Percentiles rank a stretch among this genome's conserved stretches.
Conservation (phyloP, 2,329 filamentous ascomycete species). For the Lachnellula suecica region DNA sequence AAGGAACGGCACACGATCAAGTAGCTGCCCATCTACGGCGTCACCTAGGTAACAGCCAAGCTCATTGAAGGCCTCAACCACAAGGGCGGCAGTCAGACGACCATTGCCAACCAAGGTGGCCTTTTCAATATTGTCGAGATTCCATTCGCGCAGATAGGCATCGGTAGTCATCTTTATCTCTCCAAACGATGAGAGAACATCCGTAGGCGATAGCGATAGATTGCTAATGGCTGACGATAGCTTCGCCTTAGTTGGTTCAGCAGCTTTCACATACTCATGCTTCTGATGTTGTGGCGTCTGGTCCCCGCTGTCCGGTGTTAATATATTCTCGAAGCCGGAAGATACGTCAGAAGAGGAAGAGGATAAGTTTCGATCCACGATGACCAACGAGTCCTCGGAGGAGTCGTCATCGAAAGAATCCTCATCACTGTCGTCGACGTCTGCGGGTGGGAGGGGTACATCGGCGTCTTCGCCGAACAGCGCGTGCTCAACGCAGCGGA, state of each 20-base stretch:
- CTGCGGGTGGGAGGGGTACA: neutral
- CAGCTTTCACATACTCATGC: neutral
- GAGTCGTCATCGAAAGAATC: neutral
- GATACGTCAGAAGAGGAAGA: neutral
- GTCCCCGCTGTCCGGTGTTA: neutral
- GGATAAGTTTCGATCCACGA: neutral
- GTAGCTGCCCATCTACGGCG: slow-evolving; percentile 19
- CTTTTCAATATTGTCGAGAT: neutral
- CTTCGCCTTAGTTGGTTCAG: neutral
- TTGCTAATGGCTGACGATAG: neutral
- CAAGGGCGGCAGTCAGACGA: slow-evolving; percentile 31
- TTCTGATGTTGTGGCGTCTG: neutral
- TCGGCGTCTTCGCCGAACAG: no score
- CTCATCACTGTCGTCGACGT: neutral
- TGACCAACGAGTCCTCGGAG: neutral
- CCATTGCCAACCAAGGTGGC: neutral
- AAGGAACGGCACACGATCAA: slow-evolving; percentile 21
- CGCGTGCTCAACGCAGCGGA: neutral
- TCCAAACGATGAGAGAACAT: neutral
- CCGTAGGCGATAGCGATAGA: neutral
- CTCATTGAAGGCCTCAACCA: slow-evolving; percentile 30
- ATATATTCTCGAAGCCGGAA: neutral
- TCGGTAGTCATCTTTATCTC: neutral
- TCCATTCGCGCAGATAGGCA: neutral
- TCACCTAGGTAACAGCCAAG: slow-evolving; percentile 29